A percentile compares a stretch with the other conserved stretches of the same genome.
phyloP scores from a whole-genome alignment of 2,329 filamentous ascomycete genomes.

The Stemphylium lycopersici region DNA sequence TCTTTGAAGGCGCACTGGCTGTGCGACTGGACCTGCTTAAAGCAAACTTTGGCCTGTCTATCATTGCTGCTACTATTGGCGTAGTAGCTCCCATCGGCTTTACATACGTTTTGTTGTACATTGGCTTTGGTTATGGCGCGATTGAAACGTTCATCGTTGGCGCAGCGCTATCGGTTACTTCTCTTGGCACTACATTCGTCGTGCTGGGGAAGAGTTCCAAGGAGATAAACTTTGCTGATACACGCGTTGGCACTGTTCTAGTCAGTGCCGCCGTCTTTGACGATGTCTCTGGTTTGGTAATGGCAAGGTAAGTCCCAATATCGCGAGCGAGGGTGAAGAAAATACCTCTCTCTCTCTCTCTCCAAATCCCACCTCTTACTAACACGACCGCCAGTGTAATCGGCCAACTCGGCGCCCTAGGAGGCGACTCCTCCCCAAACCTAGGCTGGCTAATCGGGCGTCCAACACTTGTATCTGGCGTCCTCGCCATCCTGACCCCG shows the following conservation, averaged over 20 bases:
- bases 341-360: no score
- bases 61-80: no score
- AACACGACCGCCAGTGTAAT: slow-evolving; percentile 49
- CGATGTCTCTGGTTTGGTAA: background rate
- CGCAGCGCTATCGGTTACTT: slow-evolving; percentile 32
- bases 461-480: slow-evolving; percentile 32
- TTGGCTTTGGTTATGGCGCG: slow-evolving; percentile 51
- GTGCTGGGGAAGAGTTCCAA: slow-evolving; percentile 42
- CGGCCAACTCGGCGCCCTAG: slow-evolving; percentile 24
- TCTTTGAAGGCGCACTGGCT: slow-evolving; percentile 58
- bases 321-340: slow-evolving; percentile 17
- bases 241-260: slow-evolving; percentile 50
- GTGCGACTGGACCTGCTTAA: slow-evolving; percentile 55
- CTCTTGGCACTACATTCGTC: slow-evolving; percentile 41
- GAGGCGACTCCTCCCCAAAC: slow-evolving; percentile 12
- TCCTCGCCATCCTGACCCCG: slow-evolving; percentile 23
- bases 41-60: slow-evolving; percentile 46
- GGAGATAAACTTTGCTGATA: slow-evolving; percentile 51
- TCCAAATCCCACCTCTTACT: slow-evolving; percentile 46
- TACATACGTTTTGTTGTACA: slow-evolving; percentile 48
- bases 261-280: background rate
- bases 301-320: background rate
- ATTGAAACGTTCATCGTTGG: slow-evolving; percentile 39
- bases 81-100: slow-evolving; percentile 19
- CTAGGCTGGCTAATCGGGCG: slow-evolving; percentile 33